Evolutionary conservation across 331 rosid species (phyloP).

Genomic region (Acacia pycnantha): DNA sequence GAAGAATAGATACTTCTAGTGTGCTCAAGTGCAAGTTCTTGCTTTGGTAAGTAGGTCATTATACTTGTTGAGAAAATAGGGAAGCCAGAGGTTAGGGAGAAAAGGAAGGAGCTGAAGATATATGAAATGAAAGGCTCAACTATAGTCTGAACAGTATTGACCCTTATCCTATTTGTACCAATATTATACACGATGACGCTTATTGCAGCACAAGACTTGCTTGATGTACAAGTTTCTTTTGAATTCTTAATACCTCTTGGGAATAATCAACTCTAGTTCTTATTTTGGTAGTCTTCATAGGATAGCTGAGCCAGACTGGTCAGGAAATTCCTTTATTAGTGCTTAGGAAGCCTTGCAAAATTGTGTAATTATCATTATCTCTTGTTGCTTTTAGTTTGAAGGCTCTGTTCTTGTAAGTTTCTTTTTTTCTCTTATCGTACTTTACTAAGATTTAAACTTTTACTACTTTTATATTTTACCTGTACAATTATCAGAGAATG

Average conservation of each 20-base stretch:
- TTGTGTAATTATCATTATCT: slow-evolving; percentile 13
- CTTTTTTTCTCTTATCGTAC: slow-evolving; percentile 16
- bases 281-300: slow-evolving; percentile 11
- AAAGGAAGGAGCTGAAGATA: background rate
- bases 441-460: slow-evolving; percentile 13
- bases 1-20: slow-evolving; percentile 5
- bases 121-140: background rate
- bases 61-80: slow-evolving; percentile 18
- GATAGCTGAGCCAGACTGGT: slow-evolving; percentile 3
- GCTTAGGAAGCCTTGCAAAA: slow-evolving; percentile 21
- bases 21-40: background rate
- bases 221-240: background rate
- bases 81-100: background rate
- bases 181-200: background rate
- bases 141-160: background rate
- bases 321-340: slow-evolving; percentile 10
- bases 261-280: background rate
- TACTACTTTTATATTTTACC: background rate
- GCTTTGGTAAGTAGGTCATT: background rate
- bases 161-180: background rate
- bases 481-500: slow-evolving; percentile 37
- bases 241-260: background rate
- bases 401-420: background rate
- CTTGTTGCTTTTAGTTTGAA: slow-evolving; percentile 26
- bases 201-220: background rate